Base-by-base conservation (phyloP, 2,329 filamentous ascomycete species). In the Mollisia scopiformis region DNA sequence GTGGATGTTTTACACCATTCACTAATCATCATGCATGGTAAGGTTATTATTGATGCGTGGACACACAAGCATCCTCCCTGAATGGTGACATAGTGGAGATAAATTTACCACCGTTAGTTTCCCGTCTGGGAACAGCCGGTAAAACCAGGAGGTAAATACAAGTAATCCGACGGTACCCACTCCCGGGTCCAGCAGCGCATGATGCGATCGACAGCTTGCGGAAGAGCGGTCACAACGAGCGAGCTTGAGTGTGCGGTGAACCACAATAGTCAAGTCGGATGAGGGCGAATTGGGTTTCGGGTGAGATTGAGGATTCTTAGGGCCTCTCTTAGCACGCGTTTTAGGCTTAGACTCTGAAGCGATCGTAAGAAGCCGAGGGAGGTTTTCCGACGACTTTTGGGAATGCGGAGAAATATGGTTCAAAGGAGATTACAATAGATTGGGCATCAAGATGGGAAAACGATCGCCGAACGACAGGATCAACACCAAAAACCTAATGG, bases 211-310 rank as follows among this genome's bases (percentile, higher is more conserved):
- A 52, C 28, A 51, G 46, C 52, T 30, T 57, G 49, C 37, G 37
- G 49, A 57, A 57, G 14, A 57, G 58, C 54, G 58, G 58, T 61
- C 49, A 61, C 58, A 54, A 27, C 33, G 30, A 27, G 37, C 43
- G 47, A 47, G 13, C 37, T 49, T 19, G 10, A 23, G 11, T 28
- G 39, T 61, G 53, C 47, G 58, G 58, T 61, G 58, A 57, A 39
- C 13, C 28, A 58, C 19, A 25, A 25, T 5, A 16, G 8, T 11
- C 21, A 14, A 13, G 43, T 47, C 23, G 43, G 43, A 47, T 47
- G 23, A 16, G 23, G 13, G 23, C n/a, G n/a, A n/a, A n/a, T n/a
- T n/a, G n/a, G n/a, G n/a, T n/a, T n/a, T n/a, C n/a, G n/a, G n/a
- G n/a, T n/a, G n/a, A n/a, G n/a, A n/a, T n/a, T n/a, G n/a, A n/a